Evolutionary conservation across 805 yeast species (phyloP), one percentile per base, ranked within the genome.

Genomic region (Metschnikowia koreensis): DNA sequence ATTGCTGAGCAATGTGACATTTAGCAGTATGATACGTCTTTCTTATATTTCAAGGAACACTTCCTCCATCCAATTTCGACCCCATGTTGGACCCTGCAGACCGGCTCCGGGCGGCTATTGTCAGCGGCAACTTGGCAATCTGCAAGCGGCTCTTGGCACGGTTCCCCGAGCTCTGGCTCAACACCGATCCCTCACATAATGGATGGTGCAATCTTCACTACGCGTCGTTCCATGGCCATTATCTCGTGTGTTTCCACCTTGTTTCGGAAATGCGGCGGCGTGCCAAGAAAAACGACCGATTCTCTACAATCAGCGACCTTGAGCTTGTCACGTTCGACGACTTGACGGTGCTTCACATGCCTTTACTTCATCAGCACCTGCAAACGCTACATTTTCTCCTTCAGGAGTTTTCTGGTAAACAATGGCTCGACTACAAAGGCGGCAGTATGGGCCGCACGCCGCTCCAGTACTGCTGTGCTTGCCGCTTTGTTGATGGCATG

Each of bases 151-250:
- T 89, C 7, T 66, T 89, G n/a, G 74, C 78, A 48, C 75, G 90
- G 38, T 85, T 76, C 57, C 94, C 96, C 0, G 84, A 82, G 33
- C 73, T 88, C 38, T 65, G 89, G 55, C 84, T 83, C 53, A 86
- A 88, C 62, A 73, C 83, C 26, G 87, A 90, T 62, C 80, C 90
- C 6, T 31, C 63, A 36, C 29, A 67, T 22, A 82, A 84, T 61
- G 97, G 97, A 1, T 89, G 96, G 96, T 77, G 87, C 13, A 84
- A 87, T 38, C 71, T 89, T 44, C 97, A 89, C 65, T 88, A 89
- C 66, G 91, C 96, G 0, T 83, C 93, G 4, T 86, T 65, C 60
- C 70, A 86, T 61, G 94, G 96, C 41, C 78, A 85, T 54, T 85
- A 84, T 60, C 77, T 86, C 49, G 76, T 88, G 12, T 86, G 91